Evolutionary conservation across 768 basidiomycete species (phyloP).

Genomic region (Ephemerocybe angulata): DNA sequence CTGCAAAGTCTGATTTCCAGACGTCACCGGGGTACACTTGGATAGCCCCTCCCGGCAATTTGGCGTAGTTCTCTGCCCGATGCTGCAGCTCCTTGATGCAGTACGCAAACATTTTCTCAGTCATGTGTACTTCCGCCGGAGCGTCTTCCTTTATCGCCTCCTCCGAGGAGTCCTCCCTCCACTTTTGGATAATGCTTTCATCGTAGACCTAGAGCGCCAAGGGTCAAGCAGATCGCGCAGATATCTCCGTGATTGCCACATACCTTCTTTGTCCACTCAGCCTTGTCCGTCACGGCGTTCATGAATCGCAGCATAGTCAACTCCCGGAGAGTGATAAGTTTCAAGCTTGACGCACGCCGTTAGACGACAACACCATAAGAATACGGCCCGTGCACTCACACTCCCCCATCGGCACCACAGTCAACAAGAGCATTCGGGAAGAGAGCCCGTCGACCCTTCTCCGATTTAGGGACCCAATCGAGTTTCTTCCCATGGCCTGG

Average conservation of each 20-base stretch:
- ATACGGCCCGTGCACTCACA: constrained; percentile 8
- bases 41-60: constrained; percentile 11
- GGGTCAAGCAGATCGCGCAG: neutral
- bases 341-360: constrained; percentile 10
- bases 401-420: neutral
- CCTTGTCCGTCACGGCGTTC: constrained; percentile 33
- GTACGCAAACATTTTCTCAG: constrained; percentile 16
- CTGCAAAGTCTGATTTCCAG: constrained; percentile 24
- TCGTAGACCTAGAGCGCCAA: constrained; percentile 12
- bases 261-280: constrained; percentile 31
- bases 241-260: too few species aligned
- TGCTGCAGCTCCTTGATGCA: constrained; percentile 18
- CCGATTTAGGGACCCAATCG: too few species aligned
- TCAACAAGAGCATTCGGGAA: neutral
- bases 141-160: constrained; percentile 3
- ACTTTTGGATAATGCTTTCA: constrained; percentile 11
- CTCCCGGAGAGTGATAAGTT: constrained; percentile 25
- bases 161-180: too few species aligned
- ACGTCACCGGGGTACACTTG: constrained; percentile 12
- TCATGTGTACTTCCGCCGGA: constrained; percentile 9
- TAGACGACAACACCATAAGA: neutral
- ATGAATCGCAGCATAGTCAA: constrained; percentile 33
- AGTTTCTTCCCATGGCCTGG: too few species aligned
- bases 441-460: too few species aligned
- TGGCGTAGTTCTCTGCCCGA: constrained; percentile 10